Evolutionary conservation across 805 yeast species (phyloP).

Genomic region (Lipomyces orientalis): DNA sequence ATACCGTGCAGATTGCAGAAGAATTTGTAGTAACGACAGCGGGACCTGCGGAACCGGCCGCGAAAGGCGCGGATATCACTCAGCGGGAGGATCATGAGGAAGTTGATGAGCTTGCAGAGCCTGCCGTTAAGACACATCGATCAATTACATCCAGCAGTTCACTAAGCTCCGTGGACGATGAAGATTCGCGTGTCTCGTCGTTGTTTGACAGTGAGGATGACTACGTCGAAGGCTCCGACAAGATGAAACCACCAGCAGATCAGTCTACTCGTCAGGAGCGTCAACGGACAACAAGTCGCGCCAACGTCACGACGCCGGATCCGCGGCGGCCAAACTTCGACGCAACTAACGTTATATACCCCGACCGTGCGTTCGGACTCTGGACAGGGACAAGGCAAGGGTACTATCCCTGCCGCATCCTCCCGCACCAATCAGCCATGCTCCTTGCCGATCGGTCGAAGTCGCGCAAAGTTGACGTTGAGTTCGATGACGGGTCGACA

Average conservation of each 20-base stretch:
- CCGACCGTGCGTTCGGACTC: conserved; percentile 19
- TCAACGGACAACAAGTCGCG: neutral
- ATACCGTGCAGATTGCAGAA: neutral
- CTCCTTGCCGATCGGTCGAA: neutral
- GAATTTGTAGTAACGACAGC: neutral
- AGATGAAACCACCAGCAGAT: neutral
- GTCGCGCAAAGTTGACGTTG: conserved; percentile 12
- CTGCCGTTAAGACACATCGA: neutral
- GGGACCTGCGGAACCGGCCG: neutral
- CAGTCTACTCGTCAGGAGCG: neutral
- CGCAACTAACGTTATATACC: neutral
- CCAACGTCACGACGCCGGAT: neutral
- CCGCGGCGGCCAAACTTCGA: neutral
- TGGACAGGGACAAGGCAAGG: conserved; percentile 25
- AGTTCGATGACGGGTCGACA: conserved; percentile 21
- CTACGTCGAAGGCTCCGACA: neutral
- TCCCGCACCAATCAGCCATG: neutral
- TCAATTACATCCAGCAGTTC: neutral
- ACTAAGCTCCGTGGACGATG: neutral
- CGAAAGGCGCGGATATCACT: neutral
- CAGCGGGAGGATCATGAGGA: conserved; percentile 12
- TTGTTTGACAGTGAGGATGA: neutral
- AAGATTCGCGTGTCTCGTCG: neutral
- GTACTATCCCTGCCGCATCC: conserved; percentile 20
- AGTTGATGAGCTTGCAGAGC: conserved; percentile 9